Evolutionary conservation across 2,329 filamentous ascomycete genomes (phyloP), one percentile per base, ranked within the genome.

Genomic region (Ceratocystis colombiana): DNA sequence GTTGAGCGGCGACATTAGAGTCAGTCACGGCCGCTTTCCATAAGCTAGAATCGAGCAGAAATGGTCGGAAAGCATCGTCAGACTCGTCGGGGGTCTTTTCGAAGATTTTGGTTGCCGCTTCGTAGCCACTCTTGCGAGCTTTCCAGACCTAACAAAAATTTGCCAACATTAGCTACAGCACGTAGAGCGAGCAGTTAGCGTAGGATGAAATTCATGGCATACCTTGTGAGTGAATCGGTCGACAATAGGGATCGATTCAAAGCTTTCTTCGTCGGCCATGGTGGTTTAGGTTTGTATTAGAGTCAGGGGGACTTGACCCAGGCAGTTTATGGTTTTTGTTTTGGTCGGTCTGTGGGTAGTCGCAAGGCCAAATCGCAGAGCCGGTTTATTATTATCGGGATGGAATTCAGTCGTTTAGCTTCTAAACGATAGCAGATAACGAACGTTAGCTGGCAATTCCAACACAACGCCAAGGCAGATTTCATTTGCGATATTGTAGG

Each of bases 1-100:
- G 88, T 75, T 99, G 94, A 44, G 95, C 94, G 20, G 93, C 94
- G 67, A 99, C 94, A 72, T 99, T 99, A 65, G 92, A 94, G 76
- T 99, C 94, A 71, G 87, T 86, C 5, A 94, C 93, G 1, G 92
- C 94, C 45, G 86, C 87, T 75, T 97, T 97, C 93, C 91, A 96
- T 68, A 99, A 75, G 69, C 85, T 79, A 0, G 91, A 81, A 71
- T 99, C 94, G 73, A 88, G 85, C 68, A 94, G 77, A 73, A 97
- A 99, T 0, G 93, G 90, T 71, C 86, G 83, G 72, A 99, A 96
- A 45, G 87, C 87, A 12, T 91, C 86, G 74, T 95, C 89, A 71
- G 86, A 83, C 74, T 97, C 93, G 76, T 92, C 88, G 68, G 90
- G 87, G 5, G 92, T 90, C 67, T 84, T 80, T 74, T 91, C 87